These are phyloP conservation scores for Pythium phragmitis DNA, from an alignment of 352 stramenopile species.

Conservation along the genomic window DNA sequence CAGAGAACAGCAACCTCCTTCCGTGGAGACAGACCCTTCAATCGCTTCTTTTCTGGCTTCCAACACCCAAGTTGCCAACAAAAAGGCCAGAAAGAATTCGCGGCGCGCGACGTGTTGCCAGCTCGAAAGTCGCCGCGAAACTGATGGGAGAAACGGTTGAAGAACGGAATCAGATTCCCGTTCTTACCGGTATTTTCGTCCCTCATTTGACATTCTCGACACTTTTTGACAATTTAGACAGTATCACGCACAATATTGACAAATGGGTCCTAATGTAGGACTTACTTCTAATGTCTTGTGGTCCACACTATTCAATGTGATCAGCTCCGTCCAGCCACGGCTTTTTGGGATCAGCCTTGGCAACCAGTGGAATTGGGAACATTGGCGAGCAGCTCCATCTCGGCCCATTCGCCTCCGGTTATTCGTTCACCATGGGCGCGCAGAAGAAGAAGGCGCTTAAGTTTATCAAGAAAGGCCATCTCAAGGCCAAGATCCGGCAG, in stretches of 20 bases:
- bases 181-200: background rate
- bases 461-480: conserved; percentile 82
- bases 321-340: conserved; percentile 8
- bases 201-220: background rate
- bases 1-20: background rate
- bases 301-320: conserved; percentile 2
- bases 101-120: background rate
- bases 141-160: too few species aligned
- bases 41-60: background rate
- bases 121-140: background rate
- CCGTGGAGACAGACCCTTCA: background rate
- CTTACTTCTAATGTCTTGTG: background rate
- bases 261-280: background rate
- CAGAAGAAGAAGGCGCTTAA: conserved; percentile 89
- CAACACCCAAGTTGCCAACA: background rate
- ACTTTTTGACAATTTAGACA: background rate
- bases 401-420: background rate
- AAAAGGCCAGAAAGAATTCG: conserved; percentile 9
- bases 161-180: background rate
- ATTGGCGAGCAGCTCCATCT: background rate
- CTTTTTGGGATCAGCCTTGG: conserved; percentile 11
- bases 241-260: background rate
- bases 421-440: conserved; percentile 31
- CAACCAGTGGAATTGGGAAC: conserved; percentile 8
- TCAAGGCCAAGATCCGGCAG: conserved; percentile 81